phyloP scores from a whole-genome alignment of 2,329 filamentous ascomycete species.

The Botrytis fragariae region DNA sequence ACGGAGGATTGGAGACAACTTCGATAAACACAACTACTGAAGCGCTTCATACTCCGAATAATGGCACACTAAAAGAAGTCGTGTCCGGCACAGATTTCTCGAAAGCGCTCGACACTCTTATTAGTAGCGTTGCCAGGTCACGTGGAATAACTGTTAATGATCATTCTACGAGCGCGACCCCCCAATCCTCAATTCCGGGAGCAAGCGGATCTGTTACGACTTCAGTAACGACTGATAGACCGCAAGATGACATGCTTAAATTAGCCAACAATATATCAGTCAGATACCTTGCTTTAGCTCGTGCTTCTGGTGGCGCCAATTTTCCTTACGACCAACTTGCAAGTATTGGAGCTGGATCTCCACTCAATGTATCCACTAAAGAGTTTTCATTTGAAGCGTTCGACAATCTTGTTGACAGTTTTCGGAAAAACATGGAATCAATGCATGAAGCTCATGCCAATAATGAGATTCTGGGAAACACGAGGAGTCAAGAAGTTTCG shows the following conservation, averaged over 20 bases:
- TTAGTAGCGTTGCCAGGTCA: too few species aligned
- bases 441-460: neutral
- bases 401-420: neutral
- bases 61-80: neutral
- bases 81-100: neutral
- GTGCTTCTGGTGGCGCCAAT: neutral
- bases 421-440: neutral
- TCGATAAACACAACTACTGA: neutral
- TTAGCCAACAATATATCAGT: neutral
- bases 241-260: neutral
- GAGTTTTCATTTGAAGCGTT: conserved; percentile 1
- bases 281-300: neutral
- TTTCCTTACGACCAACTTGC: neutral
- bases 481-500: neutral
- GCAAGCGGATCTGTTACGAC: too few species aligned
- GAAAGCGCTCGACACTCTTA: neutral
- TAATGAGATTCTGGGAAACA: neutral
- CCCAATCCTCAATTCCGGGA: neutral
- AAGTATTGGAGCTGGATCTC: too few species aligned
- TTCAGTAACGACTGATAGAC: neutral
- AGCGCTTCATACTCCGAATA: neutral
- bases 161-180: too few species aligned
- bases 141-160: neutral
- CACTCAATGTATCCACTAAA: neutral
- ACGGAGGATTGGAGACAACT: neutral